Conservation (phyloP, 2,329 filamentous ascomycete species). For the Emydomyces testavorans region DNA sequence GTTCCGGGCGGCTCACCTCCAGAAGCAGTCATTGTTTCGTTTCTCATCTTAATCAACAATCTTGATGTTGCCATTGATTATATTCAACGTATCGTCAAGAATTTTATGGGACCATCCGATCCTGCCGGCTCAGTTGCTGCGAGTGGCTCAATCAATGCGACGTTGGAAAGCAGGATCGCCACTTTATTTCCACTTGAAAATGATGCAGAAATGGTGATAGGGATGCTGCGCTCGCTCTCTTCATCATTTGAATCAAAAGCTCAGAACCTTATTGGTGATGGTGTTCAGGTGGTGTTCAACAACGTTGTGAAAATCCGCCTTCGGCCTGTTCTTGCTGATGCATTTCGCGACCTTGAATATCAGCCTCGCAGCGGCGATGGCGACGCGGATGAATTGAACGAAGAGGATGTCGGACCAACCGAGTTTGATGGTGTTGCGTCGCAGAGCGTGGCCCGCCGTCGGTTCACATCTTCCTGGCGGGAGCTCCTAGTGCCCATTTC, state of each 20-base stretch:
- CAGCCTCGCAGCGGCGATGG: slow-evolving; percentile 49
- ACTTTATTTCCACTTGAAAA: slow-evolving; percentile 70
- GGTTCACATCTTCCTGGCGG: slow-evolving; percentile 79
- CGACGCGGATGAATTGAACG: slow-evolving; percentile 24
- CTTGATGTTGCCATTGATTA: slow-evolving; percentile 89
- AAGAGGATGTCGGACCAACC: slow-evolving; percentile 26
- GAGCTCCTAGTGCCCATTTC: slow-evolving; percentile 72
- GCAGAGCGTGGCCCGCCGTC: slow-evolving; percentile 58
- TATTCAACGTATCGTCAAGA: slow-evolving; percentile 68
- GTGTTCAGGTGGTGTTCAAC: slow-evolving; percentile 73
- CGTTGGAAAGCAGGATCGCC: slow-evolving; percentile 34
- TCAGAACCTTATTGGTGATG: slow-evolving; percentile 69
- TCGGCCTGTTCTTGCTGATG: slow-evolving; percentile 70
- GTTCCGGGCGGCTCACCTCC: slow-evolving; percentile 73
- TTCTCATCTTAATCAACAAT: slow-evolving; percentile 90
- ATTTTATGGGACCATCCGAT: slow-evolving; percentile 42
- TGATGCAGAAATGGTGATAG: slow-evolving; percentile 59
- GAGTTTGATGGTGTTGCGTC: slow-evolving; percentile 27
- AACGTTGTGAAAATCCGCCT: slow-evolving; percentile 77
- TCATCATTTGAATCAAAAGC: slow-evolving; percentile 65
- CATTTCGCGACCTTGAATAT: slow-evolving; percentile 89
- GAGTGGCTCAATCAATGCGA: slow-evolving; percentile 21
- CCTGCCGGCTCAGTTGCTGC: slow-evolving; percentile 30
- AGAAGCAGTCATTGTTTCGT: slow-evolving; percentile 76
- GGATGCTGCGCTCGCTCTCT: slow-evolving; percentile 57